Conservation (phyloP, 208 protist genomes). For the Wallacemonas sp. region DNA sequence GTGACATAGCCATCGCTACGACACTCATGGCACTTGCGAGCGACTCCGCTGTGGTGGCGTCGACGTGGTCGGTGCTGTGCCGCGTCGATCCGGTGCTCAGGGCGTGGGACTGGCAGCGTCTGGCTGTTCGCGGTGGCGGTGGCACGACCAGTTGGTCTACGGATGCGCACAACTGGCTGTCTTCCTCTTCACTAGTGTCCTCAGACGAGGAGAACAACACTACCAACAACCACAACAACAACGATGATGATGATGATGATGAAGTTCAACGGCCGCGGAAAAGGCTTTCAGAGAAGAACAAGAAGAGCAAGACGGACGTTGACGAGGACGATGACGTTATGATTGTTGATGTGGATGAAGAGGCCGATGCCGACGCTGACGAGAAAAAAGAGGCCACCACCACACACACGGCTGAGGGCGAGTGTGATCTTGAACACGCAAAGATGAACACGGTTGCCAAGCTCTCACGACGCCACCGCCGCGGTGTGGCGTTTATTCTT, state of each 20-base stretch:
- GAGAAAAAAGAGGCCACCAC: background rate
- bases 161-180: background rate
- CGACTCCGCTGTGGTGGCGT: constrained; percentile 39
- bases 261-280: no score
- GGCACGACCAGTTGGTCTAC: no score
- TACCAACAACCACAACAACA: background rate
- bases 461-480: background rate
- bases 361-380: background rate
- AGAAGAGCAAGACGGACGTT: no score
- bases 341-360: constrained; percentile 1
- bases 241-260: no score
- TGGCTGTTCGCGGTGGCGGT: constrained; percentile 14
- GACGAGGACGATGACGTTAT: background rate
- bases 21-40: constrained; percentile 31
- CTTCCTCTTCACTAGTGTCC: background rate
- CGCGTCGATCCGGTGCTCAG: constrained; percentile 31
- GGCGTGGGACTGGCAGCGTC: constrained; percentile 31
- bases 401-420: background rate
- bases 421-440: no score
- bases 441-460: background rate
- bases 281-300: no score
- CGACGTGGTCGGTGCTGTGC: constrained; percentile 58
- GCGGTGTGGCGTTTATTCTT: background rate
- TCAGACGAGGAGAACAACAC: constrained; percentile 19
- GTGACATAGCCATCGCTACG: constrained; percentile 29